These are phyloP conservation scores for Thozetella sp. DNA, from an alignment of 495 filamentous ascomycete species.

Conservation along the genomic window DNA sequence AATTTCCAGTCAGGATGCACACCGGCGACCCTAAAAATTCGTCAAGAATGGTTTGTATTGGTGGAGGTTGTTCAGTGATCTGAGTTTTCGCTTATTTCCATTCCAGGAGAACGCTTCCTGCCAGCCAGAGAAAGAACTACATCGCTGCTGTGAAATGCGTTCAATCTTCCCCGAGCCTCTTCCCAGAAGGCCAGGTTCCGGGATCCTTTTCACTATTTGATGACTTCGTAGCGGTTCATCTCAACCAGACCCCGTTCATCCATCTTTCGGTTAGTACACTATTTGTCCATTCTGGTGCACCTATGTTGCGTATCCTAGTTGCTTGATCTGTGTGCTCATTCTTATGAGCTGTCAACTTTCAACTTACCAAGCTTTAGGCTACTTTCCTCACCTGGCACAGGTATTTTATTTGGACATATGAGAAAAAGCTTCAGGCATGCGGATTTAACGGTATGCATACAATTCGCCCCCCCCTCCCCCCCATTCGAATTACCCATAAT, in stretches of 20 bases:
- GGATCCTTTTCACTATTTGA: constrained; percentile 42
- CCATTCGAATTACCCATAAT: neutral
- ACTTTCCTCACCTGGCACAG: constrained; percentile 75
- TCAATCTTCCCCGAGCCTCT: constrained; percentile 47
- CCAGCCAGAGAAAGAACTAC: constrained; percentile 53
- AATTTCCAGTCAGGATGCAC: constrained; percentile 17
- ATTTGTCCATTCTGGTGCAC: neutral
- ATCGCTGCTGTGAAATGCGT: constrained; percentile 70
- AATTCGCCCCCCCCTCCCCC: neutral
- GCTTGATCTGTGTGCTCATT: too few relatives aligned
- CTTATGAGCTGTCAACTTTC: too few relatives aligned
- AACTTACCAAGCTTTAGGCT: constrained; percentile 32
- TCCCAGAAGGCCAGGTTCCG: constrained; percentile 23
- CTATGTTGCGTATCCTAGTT: too few relatives aligned
- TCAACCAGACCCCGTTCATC: constrained; percentile 60
- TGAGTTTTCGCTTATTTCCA: neutral
- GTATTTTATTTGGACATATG: constrained; percentile 65
- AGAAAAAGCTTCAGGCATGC: constrained; percentile 70
- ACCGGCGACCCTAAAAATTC: constrained; percentile 20
- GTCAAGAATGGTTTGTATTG: constrained; percentile 22
- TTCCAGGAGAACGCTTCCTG: constrained; percentile 46
- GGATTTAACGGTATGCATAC: constrained; percentile 57
- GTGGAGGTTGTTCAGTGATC: constrained; percentile 7
- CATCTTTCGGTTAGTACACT: constrained; percentile 58
- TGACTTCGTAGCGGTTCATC: constrained; percentile 71